A percentile compares a stretch with the other conserved stretches of the same genome.
Conservation (phyloP, 148 eudicot genomes). For the Rhododendron vialii region DNA sequence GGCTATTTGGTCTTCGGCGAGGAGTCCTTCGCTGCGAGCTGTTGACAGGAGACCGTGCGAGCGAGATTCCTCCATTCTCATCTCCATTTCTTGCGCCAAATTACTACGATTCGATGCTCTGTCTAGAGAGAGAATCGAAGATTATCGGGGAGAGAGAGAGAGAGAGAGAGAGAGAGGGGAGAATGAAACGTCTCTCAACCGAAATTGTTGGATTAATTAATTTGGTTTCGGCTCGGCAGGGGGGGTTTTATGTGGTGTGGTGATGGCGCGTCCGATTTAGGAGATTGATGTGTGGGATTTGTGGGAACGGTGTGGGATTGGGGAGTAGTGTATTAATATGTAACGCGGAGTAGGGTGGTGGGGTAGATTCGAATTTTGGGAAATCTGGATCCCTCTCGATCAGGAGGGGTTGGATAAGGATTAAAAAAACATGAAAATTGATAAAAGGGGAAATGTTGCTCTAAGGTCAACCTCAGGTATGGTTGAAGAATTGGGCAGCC, state of each 20-base stretch:
- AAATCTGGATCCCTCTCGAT: not conserved
- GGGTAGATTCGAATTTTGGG: constrained; percentile 7
- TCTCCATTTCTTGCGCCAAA: constrained; percentile 25
- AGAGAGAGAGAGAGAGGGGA: not conserved
- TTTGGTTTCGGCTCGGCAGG: not conserved
- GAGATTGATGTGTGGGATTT: not conserved
- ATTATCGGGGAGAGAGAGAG: not conserved
- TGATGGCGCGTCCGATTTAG: not conserved
- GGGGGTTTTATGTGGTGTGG: not conserved
- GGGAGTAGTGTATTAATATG: not conserved
- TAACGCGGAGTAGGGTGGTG: not conserved
- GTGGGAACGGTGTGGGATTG: not conserved
- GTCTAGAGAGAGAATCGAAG: not conserved
- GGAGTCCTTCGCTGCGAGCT: constrained; percentile 15
- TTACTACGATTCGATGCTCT: not conserved
- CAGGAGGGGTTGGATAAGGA: not conserved
- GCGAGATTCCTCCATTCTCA: constrained; percentile 41
- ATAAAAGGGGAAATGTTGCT: not conserved
- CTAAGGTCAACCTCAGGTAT: not conserved
- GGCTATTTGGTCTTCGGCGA: constrained; percentile 30
- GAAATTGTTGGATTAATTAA: not conserved
- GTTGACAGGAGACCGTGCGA: constrained; percentile 15
- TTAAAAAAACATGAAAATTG: not conserved
- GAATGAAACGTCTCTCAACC: not conserved
- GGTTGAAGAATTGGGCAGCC: not conserved